Percentiles rank a stretch among this genome's conserved stretches.
phyloP scores from a whole-genome alignment of 305 asterid species.

The Lippia alba region DNA sequence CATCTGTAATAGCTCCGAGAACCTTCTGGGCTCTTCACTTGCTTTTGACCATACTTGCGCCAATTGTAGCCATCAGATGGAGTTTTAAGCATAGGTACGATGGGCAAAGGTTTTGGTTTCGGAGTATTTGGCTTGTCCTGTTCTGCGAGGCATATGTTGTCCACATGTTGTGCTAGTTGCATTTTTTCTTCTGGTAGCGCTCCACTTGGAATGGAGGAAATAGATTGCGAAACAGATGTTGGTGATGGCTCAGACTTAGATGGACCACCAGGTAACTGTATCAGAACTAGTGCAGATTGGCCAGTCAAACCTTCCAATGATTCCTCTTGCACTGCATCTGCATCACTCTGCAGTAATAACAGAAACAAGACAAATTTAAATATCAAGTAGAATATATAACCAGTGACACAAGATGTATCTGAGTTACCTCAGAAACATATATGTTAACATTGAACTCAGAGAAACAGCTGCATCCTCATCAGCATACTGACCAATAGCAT shows the following conservation, averaged over 20 bases:
- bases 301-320: constrained; percentile 36
- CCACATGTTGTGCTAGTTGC: constrained; percentile 41
- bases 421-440: constrained; percentile 8
- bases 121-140: constrained; percentile 46
- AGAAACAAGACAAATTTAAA: constrained; percentile 31
- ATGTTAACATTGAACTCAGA: constrained; percentile 1
- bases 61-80: constrained; percentile 87
- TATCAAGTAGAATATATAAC: constrained; percentile 12
- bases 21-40: constrained; percentile 91
- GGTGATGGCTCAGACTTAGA: constrained; percentile 52
- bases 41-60: constrained; percentile 95
- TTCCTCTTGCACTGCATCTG: constrained; percentile 34
- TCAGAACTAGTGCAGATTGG: constrained; percentile 39
- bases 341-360: constrained; percentile 52
- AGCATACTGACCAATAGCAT: constrained; percentile 24
- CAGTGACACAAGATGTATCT: constrained; percentile 17
- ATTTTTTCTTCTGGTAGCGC: constrained; percentile 40
- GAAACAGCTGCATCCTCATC: constrained; percentile 7
- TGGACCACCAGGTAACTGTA: constrained; percentile 38
- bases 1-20: constrained; percentile 90
- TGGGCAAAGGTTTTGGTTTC: constrained; percentile 42
- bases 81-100: constrained; percentile 48
- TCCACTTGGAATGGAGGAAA: constrained; percentile 52
- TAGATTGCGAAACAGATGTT: constrained; percentile 47
- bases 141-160: constrained; percentile 33